Evolutionary conservation across 495 filamentous ascomycete species (phyloP), one percentile per base, ranked within the genome.

Genomic region (Choiromyces venosus): DNA sequence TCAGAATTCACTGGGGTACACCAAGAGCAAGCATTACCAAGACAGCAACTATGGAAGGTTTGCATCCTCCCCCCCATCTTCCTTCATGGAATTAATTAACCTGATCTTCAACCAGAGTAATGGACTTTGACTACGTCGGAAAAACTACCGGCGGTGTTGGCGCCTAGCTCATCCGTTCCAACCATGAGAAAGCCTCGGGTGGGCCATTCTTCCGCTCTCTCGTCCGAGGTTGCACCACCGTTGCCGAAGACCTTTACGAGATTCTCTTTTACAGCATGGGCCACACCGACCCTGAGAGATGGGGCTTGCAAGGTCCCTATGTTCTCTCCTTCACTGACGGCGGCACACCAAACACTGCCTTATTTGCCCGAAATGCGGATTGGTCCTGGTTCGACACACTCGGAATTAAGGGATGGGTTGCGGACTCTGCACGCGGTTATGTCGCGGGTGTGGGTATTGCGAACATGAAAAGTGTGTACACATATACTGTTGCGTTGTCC

Each of bases 241-340:
- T 67, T 21, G 71, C 67, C 56, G 71, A 76, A 12, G 74, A 76
- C 37, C 72, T 76, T 21, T 76, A 70, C 38, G 71, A 70, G 67
- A 74, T 76, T 52, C 42, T 76, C 25, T 76, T 82, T 18, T 89
- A 82, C 80, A 85, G 88, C 37, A 87, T 85, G 82, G 88, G 89
- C 36, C 81, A 76, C 37, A 83, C 81, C 0, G 82, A 83, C 69
- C 67, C 79, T 36, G 74, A 78, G 72, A 78, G 81, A 25, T 78
- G 77, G 69, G 82, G 82, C 29, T 81, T 83, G 77, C 76, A 80
- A 70, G 81, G 82, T 10, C 82, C 81, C 6, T 83, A 83, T 36
- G 76, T 82, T 37, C 80, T 83, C 69, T 70, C 74, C 40, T 81
- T 83, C 69, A 79, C 76, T 16, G 76, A 69, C 40, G 81, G 77